A percentile compares a stretch with the other conserved stretches of the same genome.
phyloP scores from a whole-genome alignment of 75 land plant genomes.

The Pinus albicaulis region DNA sequence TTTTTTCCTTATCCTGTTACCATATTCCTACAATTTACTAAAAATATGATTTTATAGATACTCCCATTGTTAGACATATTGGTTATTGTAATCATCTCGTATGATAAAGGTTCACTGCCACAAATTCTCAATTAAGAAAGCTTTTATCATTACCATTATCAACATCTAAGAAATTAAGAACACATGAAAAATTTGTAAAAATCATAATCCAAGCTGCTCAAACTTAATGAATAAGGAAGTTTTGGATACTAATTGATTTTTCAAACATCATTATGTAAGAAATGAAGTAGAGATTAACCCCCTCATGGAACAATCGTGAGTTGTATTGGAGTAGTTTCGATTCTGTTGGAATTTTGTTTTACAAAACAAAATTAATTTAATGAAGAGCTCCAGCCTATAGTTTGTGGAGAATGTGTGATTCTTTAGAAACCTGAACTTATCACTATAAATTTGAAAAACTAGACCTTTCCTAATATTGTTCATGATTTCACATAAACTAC shows the following conservation, averaged over 20 bases:
- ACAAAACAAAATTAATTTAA: too few relatives aligned
- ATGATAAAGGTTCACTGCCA: not conserved
- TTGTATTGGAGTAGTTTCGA: too few relatives aligned
- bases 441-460: too few relatives aligned
- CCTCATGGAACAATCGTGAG: not conserved
- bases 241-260: not conserved
- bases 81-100: not conserved
- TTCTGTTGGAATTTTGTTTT: too few relatives aligned
- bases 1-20: too few relatives aligned
- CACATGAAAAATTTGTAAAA: not conserved
- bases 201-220: not conserved
- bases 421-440: too few relatives aligned
- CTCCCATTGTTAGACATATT: not conserved
- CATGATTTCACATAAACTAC: too few relatives aligned
- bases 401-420: too few relatives aligned
- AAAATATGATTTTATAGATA: not conserved
- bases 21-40: not conserved
- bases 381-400: too few relatives aligned
- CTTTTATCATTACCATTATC: not conserved
- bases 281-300: not conserved
- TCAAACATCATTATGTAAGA: not conserved
- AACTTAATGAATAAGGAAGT: not conserved
- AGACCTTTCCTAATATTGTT: too few relatives aligned
- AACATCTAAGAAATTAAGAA: not conserved
- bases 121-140: not conserved